Percentiles rank a stretch among this genome's conserved stretches.
Conservation (phyloP, 306 rosid species). For the Fagus sylvatica region DNA sequence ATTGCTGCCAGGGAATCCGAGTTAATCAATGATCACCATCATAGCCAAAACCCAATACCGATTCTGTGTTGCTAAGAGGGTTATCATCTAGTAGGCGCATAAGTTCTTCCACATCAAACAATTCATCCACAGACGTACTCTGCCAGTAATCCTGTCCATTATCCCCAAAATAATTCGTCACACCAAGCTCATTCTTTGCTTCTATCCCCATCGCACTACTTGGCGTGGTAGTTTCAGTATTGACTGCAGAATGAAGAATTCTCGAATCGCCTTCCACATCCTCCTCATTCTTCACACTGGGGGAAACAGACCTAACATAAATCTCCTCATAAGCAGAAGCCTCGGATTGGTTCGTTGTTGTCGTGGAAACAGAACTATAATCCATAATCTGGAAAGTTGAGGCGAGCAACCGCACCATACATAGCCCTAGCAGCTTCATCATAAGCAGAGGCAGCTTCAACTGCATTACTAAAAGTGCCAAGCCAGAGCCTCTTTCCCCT, state of each 20-base stretch:
- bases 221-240: constrained; percentile 26
- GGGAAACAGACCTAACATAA: background rate
- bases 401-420: constrained; percentile 81
- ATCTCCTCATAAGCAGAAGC: constrained; percentile 53
- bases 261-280: constrained; percentile 8
- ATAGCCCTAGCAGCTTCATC: constrained; percentile 96
- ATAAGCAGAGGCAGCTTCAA: constrained; percentile 75
- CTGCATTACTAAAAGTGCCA: constrained; percentile 71
- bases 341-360: constrained; percentile 57
- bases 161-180: background rate
- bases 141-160: constrained; percentile 27
- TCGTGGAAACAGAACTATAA: constrained; percentile 39
- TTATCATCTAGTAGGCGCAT: constrained; percentile 39
- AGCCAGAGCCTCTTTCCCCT: constrained; percentile 80
- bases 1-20: constrained; percentile 13
- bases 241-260: constrained; percentile 1
- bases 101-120: constrained; percentile 68
- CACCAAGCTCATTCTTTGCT: constrained; percentile 25
- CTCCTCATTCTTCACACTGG: constrained; percentile 20
- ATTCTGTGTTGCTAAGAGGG: constrained; percentile 17
- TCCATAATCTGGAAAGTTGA: constrained; percentile 62
- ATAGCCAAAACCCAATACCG: background rate
- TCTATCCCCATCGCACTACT: constrained; percentile 34
- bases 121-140: constrained; percentile 47
- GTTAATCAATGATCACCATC: constrained; percentile 12